Conservation (phyloP, 208 protist species). For the Crithidia expoeki region DNA sequence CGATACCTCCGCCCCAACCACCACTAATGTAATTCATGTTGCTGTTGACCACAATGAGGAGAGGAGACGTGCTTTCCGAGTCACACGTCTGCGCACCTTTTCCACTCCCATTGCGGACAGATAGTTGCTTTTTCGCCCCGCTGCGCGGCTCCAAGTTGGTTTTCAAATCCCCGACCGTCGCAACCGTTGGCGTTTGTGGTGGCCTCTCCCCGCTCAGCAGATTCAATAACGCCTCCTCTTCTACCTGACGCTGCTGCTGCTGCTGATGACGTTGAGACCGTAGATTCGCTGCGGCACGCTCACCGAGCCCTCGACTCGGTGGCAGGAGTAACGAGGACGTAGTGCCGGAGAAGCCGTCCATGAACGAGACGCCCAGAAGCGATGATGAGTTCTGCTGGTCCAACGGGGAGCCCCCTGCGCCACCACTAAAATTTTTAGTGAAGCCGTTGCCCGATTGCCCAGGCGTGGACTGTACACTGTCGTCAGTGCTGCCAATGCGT, state of each 20-base stretch:
- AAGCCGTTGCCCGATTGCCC: background rate
- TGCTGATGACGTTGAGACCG: background rate
- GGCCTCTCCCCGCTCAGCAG: background rate
- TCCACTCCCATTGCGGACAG: background rate
- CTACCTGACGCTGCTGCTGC: constrained; percentile 5
- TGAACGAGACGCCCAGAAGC: background rate
- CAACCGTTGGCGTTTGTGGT: background rate
- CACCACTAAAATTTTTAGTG: background rate
- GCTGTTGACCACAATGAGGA: background rate
- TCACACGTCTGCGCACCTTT: background rate
- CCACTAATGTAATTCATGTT: background rate
- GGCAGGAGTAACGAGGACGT: constrained; percentile 4
- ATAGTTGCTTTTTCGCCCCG: background rate
- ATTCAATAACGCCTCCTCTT: constrained; percentile 6
- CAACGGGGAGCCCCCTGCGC: background rate
- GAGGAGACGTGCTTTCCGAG: background rate
- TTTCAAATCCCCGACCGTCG: background rate
- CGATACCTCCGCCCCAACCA: background rate
- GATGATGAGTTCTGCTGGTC: background rate
- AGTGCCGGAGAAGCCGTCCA: background rate
- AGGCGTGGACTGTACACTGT: background rate
- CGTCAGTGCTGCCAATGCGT: constrained; percentile 14
- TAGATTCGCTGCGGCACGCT: background rate
- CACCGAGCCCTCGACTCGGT: background rate
- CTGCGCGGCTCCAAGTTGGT: background rate